phyloP scores from a whole-genome alignment of 75 land plant species.

The Picea sitchensis region DNA sequence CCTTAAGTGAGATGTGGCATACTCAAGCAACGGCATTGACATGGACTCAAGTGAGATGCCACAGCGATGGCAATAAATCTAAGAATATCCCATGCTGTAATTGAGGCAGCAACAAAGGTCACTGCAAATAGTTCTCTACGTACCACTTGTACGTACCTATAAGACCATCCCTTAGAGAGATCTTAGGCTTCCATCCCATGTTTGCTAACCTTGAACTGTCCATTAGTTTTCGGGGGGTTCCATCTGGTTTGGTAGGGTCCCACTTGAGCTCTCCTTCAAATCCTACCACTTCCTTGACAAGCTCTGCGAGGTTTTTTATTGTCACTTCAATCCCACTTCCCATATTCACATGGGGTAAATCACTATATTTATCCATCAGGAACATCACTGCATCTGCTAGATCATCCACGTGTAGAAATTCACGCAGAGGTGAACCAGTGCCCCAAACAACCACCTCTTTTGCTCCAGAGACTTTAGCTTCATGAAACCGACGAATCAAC shows the following conservation, averaged over 20 bases:
- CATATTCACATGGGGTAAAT: conserved; percentile 79
- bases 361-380: conserved; percentile 81
- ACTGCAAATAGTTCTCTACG: conserved; percentile 45
- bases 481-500: conserved; percentile 86
- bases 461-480: conserved; percentile 66
- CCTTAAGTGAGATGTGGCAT: too few relatives aligned
- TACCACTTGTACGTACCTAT: conserved; percentile 92
- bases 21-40: too few relatives aligned
- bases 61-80: too few relatives aligned
- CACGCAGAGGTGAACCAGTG: conserved; percentile 82
- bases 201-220: conserved; percentile 68
- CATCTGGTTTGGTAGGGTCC: conserved; percentile 93
- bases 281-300: conserved; percentile 96
- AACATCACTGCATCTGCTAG: conserved; percentile 86
- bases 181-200: conserved; percentile 79
- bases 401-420: conserved; percentile 96
- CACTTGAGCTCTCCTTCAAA: conserved; percentile 81
- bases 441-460: conserved; percentile 99
- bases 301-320: conserved; percentile 91
- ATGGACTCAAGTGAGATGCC: too few relatives aligned
- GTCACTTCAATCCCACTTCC: conserved; percentile 97
- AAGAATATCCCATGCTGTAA: too few relatives aligned
- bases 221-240: conserved; percentile 98
- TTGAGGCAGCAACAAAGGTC: background rate
- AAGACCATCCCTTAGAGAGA: conserved; percentile 80